Evolutionary conservation across 2,329 filamentous ascomycete genomes (phyloP), one percentile per base, ranked within the genome.

Genomic region (Monilinia aucupariae): DNA sequence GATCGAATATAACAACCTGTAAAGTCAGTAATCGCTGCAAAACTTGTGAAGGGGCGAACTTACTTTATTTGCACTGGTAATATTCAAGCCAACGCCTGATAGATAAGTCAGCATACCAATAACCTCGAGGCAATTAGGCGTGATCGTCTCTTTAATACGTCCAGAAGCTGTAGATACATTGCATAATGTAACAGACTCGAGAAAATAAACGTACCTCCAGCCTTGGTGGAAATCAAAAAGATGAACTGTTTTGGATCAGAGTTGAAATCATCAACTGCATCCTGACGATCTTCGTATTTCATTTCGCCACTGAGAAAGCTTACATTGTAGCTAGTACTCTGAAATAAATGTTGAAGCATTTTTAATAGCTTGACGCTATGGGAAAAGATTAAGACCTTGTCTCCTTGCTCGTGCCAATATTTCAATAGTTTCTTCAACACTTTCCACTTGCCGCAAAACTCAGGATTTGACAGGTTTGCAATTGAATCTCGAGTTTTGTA

Each of bases 361-460:
- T 85, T 87, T 30, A 99, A 78, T 3, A 99, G 79, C 2, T 90
- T 85, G 5, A 97, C 92, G 64, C 89, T 96, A 71, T 97, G 92
- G 0, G 91, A 96, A 74, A 99, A 99, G 2, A 99, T 88, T 0
- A 99, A 82, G 0, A 97, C 94, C 75, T 97, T 99, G 76, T 97
- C 92, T 17, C 91, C 91, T 71, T 89, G 92, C 17, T 83, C 80
- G 72, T 96, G 85, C 94, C 94, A 99, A 75, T 94, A 93, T 62
- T 86, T 87, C 8, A 99, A 82, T 4, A 99, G 79, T 70, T 91
- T 92, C 74, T 87, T 90, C 37, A 99, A 75, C 0, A 99, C 85
- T 72, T 91, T 92, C 94, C 94, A 99, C 76, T 99, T 99, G 4
- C 94, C 94, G 72, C 94, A 99, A 68, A 92, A 97, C 63, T 96